phyloP scores from a whole-genome alignment of 2,329 filamentous ascomycete genomes.

The Tolypocladium guangdongense region DNA sequence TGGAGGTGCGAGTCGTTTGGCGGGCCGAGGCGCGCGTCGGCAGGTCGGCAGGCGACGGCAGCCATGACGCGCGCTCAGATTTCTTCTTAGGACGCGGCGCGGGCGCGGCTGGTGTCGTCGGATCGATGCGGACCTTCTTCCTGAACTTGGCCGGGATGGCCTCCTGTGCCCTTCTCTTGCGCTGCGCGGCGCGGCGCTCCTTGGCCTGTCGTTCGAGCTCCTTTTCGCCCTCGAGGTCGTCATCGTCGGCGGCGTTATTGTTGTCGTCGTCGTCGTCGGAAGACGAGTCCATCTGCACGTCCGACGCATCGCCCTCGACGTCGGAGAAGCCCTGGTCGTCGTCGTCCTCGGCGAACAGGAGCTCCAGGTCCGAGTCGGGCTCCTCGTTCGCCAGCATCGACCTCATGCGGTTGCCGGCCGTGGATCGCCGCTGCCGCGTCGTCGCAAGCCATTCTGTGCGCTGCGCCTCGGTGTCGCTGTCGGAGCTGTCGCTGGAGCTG shows the following conservation, averaged over 20 bases:
- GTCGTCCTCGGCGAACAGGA: conserved; percentile 66
- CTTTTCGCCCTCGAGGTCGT: conserved; percentile 78
- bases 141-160: conserved; percentile 59
- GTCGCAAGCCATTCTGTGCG: conserved; percentile 61
- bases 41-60: conserved; percentile 41
- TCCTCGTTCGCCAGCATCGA: conserved; percentile 66
- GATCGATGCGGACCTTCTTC: conserved; percentile 68
- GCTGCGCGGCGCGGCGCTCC: conserved; percentile 51
- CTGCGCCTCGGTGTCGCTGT: conserved; percentile 21
- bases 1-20: conserved; percentile 46
- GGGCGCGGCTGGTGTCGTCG: conserved; percentile 29
- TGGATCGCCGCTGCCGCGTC: conserved; percentile 63
- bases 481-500: conserved; percentile 19
- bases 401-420: conserved; percentile 76
- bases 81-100: conserved; percentile 46
- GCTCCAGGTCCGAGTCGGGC: conserved; percentile 56
- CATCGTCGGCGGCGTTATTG: conserved; percentile 40
- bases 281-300: conserved; percentile 78
- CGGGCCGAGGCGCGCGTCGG: conserved; percentile 48
- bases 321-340: conserved; percentile 61
- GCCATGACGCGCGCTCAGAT: conserved; percentile 48
- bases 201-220: conserved; percentile 71
- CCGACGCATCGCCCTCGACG: conserved; percentile 54
- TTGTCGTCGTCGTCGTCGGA: conserved; percentile 77
- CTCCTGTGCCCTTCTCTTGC: conserved; percentile 74